phyloP scores from a whole-genome alignment of 495 filamentous ascomycete genomes.

The Penicillium angulare region DNA sequence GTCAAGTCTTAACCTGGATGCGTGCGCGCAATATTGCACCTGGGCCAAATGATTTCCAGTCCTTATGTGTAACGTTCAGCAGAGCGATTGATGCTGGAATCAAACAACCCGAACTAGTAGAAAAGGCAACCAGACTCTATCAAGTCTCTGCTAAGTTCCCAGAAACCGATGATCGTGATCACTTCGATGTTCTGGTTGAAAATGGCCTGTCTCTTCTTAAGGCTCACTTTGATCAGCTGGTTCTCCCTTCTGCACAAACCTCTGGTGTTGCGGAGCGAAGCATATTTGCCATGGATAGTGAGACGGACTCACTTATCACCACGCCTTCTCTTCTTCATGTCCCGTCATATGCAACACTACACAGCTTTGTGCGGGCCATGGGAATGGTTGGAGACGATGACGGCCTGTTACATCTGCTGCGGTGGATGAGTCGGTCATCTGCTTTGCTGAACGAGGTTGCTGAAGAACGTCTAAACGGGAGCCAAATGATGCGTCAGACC shows the following conservation, averaged over 20 bases:
- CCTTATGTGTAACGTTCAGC: slow-evolving; percentile 46
- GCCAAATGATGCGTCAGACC: slow-evolving; percentile 43
- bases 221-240: slow-evolving; percentile 37
- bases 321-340: slow-evolving; percentile 39
- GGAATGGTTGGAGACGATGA: slow-evolving; percentile 48
- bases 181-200: slow-evolving; percentile 31
- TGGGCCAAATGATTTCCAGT: slow-evolving; percentile 42
- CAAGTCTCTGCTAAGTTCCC: background rate
- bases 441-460: slow-evolving; percentile 34
- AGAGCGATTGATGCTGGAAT: slow-evolving; percentile 37
- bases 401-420: slow-evolving; percentile 48
- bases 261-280: slow-evolving; percentile 23
- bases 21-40: slow-evolving; percentile 34
- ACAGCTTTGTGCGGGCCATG: slow-evolving; percentile 53
- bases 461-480: slow-evolving; percentile 43
- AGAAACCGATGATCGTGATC: slow-evolving; percentile 3
- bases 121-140: slow-evolving; percentile 18
- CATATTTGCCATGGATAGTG: slow-evolving; percentile 10
- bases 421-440: slow-evolving; percentile 52
- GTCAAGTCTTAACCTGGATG: slow-evolving; percentile 39
- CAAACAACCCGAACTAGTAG: slow-evolving; percentile 20
- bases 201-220: slow-evolving; percentile 35
- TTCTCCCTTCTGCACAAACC: slow-evolving; percentile 28
- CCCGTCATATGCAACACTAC: slow-evolving; percentile 46
- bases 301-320: slow-evolving; percentile 11